Evolutionary conservation across 2,329 filamentous ascomycete genomes (phyloP), one percentile per base, ranked within the genome.

Genomic region (Pseudocercospora pini-densiflorae): DNA sequence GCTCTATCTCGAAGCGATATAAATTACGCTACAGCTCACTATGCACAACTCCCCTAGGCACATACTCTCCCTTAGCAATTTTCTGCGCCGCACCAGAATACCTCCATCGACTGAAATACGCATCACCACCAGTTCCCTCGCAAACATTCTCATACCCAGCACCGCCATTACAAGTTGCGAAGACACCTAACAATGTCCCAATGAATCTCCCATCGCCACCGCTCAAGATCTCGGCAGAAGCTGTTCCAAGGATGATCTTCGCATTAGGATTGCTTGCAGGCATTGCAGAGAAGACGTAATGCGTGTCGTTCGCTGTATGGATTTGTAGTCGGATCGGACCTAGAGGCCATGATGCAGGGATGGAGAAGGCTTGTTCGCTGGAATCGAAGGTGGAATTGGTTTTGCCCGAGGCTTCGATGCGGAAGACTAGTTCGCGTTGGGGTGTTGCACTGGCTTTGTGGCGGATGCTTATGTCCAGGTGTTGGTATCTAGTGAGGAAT

Each of bases 401-500:
- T 24, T 49, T 49, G 10, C 58, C 54, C 3, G 61, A 51, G 21
- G 59, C 59, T 51, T 65, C 33, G 12, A 61, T 59, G 4, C 53
- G 51, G 33, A 62, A 53, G n/a, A 62, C 51, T 7, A 65, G 43
- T 31, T 65, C 51, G n/a, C 53, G 36, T 49, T 49, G 19, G 23
- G 19, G 19, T 2, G 3, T 21, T 49, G 45, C 45, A 9, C 16
- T 47, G n/a, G 21, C 24, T 2, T 16, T 54, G 43, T 21, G 5
- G 16, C 45, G 36, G n/a, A 60, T 19, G 8, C 78, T 78, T 9
- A 87, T 71, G 49, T 86, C 82, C 7, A 85, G 75, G 60, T 87
- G 85, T 65, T 87, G 82, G 68, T 83, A 81, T 72, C 87, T 81
- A 0, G 82, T 86, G 36, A 88, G 76, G 72, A 88, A 88, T 0